phyloP scores from a whole-genome alignment of 2,329 filamentous ascomycete genomes.

The Colletotrichum sp. region DNA sequence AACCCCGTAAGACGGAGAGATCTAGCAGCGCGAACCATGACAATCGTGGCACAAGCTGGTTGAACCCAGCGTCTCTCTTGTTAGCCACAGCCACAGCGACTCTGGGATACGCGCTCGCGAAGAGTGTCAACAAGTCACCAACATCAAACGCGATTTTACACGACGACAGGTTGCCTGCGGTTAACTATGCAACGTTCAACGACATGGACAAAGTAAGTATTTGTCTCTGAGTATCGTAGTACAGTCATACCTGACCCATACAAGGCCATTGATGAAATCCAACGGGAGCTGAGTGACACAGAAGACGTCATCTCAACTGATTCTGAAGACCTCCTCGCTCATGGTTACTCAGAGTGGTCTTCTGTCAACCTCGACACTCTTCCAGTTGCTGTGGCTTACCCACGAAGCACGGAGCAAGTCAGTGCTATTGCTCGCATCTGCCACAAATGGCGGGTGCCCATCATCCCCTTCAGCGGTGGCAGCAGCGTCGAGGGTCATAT shows the following conservation, averaged over 20 bases:
- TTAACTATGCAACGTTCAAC: background rate
- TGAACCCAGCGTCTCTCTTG: background rate
- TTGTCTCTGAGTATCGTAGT: background rate
- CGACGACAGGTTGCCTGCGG: background rate
- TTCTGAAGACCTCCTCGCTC: background rate
- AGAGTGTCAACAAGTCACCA: background rate
- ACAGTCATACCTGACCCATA: background rate
- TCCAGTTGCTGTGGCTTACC: background rate
- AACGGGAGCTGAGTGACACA: slow-evolving; percentile 38
- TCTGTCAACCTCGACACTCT: background rate
- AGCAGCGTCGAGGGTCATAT: slow-evolving; percentile 75
- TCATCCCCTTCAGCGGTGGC: slow-evolving; percentile 69
- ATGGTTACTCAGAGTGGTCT: background rate
- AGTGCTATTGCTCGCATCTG: background rate
- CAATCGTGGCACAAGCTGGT: background rate
- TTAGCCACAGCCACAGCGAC: background rate
- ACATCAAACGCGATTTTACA: background rate
- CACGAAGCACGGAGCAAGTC: background rate
- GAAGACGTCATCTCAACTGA: background rate
- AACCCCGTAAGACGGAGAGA: background rate
- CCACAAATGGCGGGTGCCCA: background rate
- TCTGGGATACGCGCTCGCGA: background rate
- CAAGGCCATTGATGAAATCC: slow-evolving; percentile 61
- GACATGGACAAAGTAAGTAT: background rate
- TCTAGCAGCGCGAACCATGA: background rate